Percentiles rank a stretch among this genome's conserved stretches.
phyloP scores from a whole-genome alignment of 768 basidiomycete genomes.

The Lactarius psammicola region DNA sequence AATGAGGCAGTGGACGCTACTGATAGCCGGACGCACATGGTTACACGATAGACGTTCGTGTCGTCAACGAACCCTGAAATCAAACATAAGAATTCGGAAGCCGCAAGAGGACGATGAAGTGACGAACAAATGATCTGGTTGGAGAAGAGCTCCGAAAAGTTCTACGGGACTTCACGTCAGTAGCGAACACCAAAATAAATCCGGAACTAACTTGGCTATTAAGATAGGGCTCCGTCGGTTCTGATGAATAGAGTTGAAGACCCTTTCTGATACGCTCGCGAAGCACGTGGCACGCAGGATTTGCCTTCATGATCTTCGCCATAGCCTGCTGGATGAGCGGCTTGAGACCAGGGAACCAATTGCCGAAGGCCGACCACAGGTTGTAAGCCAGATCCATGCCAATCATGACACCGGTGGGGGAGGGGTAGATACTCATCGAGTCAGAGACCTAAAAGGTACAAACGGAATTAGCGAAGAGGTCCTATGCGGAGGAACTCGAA shows the following conservation, averaged over 20 bases:
- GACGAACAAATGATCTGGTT: slow-evolving; percentile 94
- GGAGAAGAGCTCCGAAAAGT: slow-evolving; percentile 93
- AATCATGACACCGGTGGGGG: slow-evolving; percentile 98
- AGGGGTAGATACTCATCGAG: slow-evolving; percentile 99
- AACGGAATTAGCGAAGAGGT: neutral
- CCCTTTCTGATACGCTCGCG: slow-evolving; percentile 99
- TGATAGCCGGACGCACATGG: slow-evolving; percentile 53
- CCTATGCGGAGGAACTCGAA: slow-evolving; percentile 18
- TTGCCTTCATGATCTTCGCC: slow-evolving; percentile 99
- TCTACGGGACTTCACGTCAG: slow-evolving; percentile 39
- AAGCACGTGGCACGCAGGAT: slow-evolving; percentile 94
- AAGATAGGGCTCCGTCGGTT: slow-evolving; percentile 98
- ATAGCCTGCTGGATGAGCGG: slow-evolving; percentile 97
- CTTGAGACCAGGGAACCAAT: slow-evolving; percentile 99
- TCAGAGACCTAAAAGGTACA: slow-evolving; percentile 66
- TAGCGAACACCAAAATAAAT: slow-evolving; percentile 9
- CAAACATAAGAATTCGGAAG: slow-evolving; percentile 13
- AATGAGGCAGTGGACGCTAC: slow-evolving; percentile 4
- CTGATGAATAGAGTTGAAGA: slow-evolving; percentile 96
- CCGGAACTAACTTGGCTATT: slow-evolving; percentile 72
- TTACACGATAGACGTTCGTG: slow-evolving; percentile 99
- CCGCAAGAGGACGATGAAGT: slow-evolving; percentile 1
- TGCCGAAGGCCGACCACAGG: slow-evolving; percentile 97
- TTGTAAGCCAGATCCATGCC: slow-evolving; percentile 99
- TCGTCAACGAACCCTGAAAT: slow-evolving; percentile 94